Base-by-base conservation (phyloP, 2,329 filamentous ascomycete genomes). In the Mariannaea elegans region DNA sequence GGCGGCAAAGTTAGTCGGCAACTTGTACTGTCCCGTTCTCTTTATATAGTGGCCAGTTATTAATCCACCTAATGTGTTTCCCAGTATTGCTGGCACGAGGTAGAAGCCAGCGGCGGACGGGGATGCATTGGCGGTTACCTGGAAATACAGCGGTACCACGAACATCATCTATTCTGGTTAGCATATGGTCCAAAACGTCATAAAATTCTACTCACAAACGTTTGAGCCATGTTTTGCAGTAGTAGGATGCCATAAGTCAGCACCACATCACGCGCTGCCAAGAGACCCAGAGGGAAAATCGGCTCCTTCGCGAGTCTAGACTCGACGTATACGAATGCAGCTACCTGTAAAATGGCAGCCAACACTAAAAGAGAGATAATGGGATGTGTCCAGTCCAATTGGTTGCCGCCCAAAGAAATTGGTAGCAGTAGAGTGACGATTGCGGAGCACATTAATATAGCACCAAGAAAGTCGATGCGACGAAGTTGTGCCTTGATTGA, bases 111-210 rank as follows among this genome's bases (percentile, higher is more conserved):
- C 52, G 5, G 16, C 18, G 8, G 29, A 18, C 1, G 58, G 39
- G 13, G 58, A 56, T 3, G 34, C 34, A 9, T 44, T 34, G 9
- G 23, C 16, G 4, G 53, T 61, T 1, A 61, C 53, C 24, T 61
- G 58, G 7, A 61, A 57, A 31, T 61, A 61, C 2, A 52, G 23
- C 4, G 59, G 50, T 13, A 62, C 41, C 36, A 55, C 23, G 27
- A 59, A 59, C 55, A 62, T 59, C 44, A 59, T 44, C 9, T 57
- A 38, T 0, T n/a, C n/a, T n/a, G n/a, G n/a, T n/a, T n/a, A n/a
- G n/a, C n/a, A n/a, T n/a, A n/a, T n/a, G n/a, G n/a, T n/a, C n/a
- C n/a, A n/a, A n/a, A n/a, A n/a, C n/a, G n/a, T n/a, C n/a, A n/a
- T n/a, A n/a, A n/a, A n/a, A n/a, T n/a, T n/a, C n/a, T n/a, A n/a